phyloP scores from a whole-genome alignment of 1,284 basidiomycete genomes.

The Apiotrichum gamsii region DNA sequence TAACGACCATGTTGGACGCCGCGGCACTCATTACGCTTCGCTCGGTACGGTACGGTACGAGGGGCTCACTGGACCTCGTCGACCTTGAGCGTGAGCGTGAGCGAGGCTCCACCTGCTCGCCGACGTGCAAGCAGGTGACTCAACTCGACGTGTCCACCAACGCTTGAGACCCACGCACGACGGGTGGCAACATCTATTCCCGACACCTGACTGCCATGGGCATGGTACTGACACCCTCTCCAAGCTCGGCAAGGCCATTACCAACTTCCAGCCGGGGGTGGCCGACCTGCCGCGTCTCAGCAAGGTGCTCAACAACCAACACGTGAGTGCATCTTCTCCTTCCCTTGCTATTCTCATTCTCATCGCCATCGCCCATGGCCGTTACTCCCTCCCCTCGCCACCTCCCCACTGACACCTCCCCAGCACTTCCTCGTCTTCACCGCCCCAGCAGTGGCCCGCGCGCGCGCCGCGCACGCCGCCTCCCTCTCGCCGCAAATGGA shows the following conservation, averaged over 20 bases:
- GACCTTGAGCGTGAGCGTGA: too few relatives aligned
- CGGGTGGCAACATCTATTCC: too few relatives aligned
- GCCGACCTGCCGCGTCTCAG: conserved; percentile 39
- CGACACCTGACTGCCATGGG: not conserved
- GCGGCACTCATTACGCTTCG: too few relatives aligned
- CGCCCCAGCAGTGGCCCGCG: conserved; percentile 30
- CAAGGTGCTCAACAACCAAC: conserved; percentile 36
- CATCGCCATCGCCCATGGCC: too few relatives aligned
- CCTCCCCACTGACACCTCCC: not conserved
- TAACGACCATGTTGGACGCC: too few relatives aligned
- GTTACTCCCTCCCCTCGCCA: not conserved
- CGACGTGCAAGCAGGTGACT: too few relatives aligned
- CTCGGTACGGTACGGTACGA: too few relatives aligned
- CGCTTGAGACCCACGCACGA: too few relatives aligned
- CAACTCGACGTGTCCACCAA: too few relatives aligned
- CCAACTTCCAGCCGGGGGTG: conserved; percentile 31
- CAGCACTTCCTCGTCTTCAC: conserved; percentile 45
- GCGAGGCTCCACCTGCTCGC: too few relatives aligned
- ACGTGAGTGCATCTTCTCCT: conserved; percentile 34
- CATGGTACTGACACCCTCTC: not conserved
- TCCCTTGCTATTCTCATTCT: too few relatives aligned
- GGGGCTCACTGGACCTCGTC: too few relatives aligned
- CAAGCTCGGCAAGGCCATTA: conserved; percentile 18
- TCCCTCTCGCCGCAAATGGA: conserved; percentile 43
- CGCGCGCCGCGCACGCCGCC: conserved; percentile 35